These are phyloP conservation scores for Hyaloperonospora arabidopsidis DNA, from an alignment of 352 stramenopile genomes.

Conservation along the genomic window DNA sequence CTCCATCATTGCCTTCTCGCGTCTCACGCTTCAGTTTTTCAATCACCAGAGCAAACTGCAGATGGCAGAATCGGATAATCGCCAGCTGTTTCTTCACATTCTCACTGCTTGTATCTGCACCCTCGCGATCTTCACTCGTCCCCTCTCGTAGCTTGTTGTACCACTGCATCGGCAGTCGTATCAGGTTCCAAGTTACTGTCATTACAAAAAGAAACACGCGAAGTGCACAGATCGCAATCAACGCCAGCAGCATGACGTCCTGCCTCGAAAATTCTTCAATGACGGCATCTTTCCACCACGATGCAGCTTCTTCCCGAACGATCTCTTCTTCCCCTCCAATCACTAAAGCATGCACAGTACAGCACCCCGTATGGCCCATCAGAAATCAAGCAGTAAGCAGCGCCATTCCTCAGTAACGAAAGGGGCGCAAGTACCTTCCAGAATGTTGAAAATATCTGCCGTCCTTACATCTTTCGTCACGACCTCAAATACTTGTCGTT, in stretches of 20 bases:
- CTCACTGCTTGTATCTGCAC: slow-evolving; percentile 2
- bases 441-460: slow-evolving; percentile 42
- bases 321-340: slow-evolving; percentile 10
- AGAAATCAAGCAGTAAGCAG: slow-evolving; percentile 8
- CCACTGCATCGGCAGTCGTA: slow-evolving; percentile 23
- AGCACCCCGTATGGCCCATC: slow-evolving; percentile 13
- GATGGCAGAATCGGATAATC: slow-evolving; percentile 35
- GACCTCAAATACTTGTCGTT: slow-evolving; percentile 41
- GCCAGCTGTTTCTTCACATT: slow-evolving; percentile 19
- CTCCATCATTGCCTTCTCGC: slow-evolving; percentile 13
- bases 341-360: slow-evolving; percentile 19
- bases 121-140: slow-evolving; percentile 4
- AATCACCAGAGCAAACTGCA: slow-evolving; percentile 36
- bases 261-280: slow-evolving; percentile 36
- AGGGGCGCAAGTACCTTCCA: slow-evolving; percentile 31
- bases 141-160: slow-evolving; percentile 10
- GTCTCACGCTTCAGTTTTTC: slow-evolving; percentile 46
- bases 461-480: slow-evolving; percentile 45
- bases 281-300: slow-evolving; percentile 33
- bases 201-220: slow-evolving; percentile 25
- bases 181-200: slow-evolving; percentile 24
- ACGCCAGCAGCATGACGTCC: slow-evolving; percentile 35
- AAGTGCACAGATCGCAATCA: slow-evolving; percentile 30
- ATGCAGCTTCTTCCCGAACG: slow-evolving; percentile 10
- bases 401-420: neutral